A percentile compares a stretch with the other conserved stretches of the same genome.
Evolutionary conservation across 192 early-diverging fungal genomes (phyloP).

Genomic region (Paraglomus brasilianum): DNA sequence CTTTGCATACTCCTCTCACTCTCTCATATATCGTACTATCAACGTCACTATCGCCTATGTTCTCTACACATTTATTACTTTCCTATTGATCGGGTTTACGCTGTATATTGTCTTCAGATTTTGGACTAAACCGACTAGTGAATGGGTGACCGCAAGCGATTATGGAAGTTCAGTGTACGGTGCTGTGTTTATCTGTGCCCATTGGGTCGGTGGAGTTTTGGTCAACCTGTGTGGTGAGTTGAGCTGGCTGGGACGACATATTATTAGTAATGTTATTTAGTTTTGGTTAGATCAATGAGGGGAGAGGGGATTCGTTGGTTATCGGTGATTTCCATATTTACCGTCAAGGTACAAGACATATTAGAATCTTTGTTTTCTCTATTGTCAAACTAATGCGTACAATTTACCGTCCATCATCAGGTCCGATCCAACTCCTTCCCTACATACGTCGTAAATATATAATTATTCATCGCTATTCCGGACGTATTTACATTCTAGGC

Average conservation of each 20-base stretch:
- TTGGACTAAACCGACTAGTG: background rate
- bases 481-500: conserved; percentile 1
- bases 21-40: too few relatives aligned
- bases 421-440: background rate
- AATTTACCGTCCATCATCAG: background rate
- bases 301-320: too few relatives aligned
- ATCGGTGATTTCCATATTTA: too few relatives aligned
- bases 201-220: conserved; percentile 12
- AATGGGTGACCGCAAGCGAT: background rate
- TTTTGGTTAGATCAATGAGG: too few relatives aligned
- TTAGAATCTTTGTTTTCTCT: too few relatives aligned
- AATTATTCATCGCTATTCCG: background rate
- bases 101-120: background rate
- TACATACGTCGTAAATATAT: background rate
- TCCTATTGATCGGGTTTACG: background rate
- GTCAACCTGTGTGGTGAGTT: background rate
- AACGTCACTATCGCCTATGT: too few relatives aligned
- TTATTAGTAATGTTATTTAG: too few relatives aligned
- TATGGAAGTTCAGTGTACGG: background rate
- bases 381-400: too few relatives aligned
- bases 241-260: background rate
- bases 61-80: too few relatives aligned
- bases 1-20: too few relatives aligned
- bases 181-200: background rate
- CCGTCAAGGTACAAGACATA: too few relatives aligned